Percentiles rank a stretch among this genome's conserved stretches.
Evolutionary conservation across 2,329 filamentous ascomycete species (phyloP).

Genomic region (Helotiales sp.): DNA sequence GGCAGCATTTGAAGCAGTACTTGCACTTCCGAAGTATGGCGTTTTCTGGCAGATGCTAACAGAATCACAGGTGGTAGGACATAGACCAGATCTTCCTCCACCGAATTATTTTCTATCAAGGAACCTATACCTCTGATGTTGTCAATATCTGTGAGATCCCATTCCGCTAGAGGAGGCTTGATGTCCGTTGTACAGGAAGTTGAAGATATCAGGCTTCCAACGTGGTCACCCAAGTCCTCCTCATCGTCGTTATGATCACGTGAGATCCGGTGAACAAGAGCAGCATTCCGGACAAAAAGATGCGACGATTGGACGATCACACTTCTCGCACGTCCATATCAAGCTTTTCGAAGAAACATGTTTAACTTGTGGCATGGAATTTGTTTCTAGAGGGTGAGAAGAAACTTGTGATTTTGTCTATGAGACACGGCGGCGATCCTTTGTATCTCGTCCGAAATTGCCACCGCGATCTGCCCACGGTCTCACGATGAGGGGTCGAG

Average conservation of each 20-base stretch:
- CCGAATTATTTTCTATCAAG: background rate
- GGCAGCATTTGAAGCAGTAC: background rate
- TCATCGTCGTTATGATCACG: too few relatives aligned
- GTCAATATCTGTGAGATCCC: background rate
- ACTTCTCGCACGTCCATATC: constrained; percentile 14
- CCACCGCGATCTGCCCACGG: constrained; percentile 4
- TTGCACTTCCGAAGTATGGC: constrained; percentile 2
- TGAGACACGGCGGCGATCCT: constrained; percentile 9
- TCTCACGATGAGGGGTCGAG: background rate
- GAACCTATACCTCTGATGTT: background rate
- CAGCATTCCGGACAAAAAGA: constrained; percentile 9
- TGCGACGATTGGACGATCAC: constrained; percentile 16
- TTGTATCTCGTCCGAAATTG: constrained; percentile 15
- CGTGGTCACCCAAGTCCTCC: too few relatives aligned
- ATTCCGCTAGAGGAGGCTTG: too few relatives aligned
- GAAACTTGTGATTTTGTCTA: background rate
- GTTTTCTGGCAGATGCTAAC: background rate
- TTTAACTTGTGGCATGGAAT: constrained; percentile 7
- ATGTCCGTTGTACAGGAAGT: too few relatives aligned
- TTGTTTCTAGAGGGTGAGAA: constrained; percentile 11
- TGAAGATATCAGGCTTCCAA: too few relatives aligned
- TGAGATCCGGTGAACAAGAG: constrained; percentile 3
- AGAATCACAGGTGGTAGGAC: background rate
- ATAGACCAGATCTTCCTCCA: background rate
- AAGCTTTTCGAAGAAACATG: constrained; percentile 16